Conservation (phyloP, 352 stramenopile genomes). For the Pythium sukuiense region DNA sequence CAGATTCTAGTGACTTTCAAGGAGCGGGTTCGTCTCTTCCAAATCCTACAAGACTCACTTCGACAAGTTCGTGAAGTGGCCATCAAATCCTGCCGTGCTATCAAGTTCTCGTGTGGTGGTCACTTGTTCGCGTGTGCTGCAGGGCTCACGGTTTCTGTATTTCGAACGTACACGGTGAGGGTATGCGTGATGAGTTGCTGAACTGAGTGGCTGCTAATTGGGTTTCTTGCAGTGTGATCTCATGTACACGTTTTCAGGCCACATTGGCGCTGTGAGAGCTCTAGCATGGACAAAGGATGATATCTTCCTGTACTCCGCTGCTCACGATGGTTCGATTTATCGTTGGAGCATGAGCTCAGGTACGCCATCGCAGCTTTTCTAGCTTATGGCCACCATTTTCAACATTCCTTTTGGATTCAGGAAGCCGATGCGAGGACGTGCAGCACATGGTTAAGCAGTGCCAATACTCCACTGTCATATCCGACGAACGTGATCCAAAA, state of each 20-base stretch:
- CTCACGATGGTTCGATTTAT: slow-evolving; percentile 80
- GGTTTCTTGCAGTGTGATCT: slow-evolving; percentile 39
- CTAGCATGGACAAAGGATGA: slow-evolving; percentile 76
- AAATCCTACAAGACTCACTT: slow-evolving; percentile 68
- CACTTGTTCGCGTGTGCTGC: slow-evolving; percentile 76
- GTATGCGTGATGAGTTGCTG: too few species aligned
- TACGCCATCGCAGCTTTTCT: not conserved
- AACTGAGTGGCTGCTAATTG: not conserved
- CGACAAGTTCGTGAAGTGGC: slow-evolving; percentile 61
- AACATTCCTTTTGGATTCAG: slow-evolving; percentile 18
- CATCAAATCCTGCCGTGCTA: slow-evolving; percentile 62
- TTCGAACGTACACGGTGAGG: slow-evolving; percentile 63
- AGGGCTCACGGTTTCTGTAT: slow-evolving; percentile 62
- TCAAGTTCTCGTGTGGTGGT: slow-evolving; percentile 66
- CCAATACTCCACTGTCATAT: slow-evolving; percentile 59
- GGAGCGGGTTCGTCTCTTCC: slow-evolving; percentile 72
- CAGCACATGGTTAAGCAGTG: slow-evolving; percentile 79
- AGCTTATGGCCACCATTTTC: not conserved
- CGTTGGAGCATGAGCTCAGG: slow-evolving; percentile 61
- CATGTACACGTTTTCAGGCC: slow-evolving; percentile 72
- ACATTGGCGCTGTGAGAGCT: slow-evolving; percentile 72
- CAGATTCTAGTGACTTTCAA: slow-evolving; percentile 77
- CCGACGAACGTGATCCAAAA: slow-evolving; percentile 51
- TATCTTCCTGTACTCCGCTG: slow-evolving; percentile 72
- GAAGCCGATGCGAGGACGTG: slow-evolving; percentile 68